These are phyloP conservation scores for Takakia lepidozioides DNA, from an alignment of 225 moss, liverwort and hornwort genomes.

Conservation along the genomic window DNA sequence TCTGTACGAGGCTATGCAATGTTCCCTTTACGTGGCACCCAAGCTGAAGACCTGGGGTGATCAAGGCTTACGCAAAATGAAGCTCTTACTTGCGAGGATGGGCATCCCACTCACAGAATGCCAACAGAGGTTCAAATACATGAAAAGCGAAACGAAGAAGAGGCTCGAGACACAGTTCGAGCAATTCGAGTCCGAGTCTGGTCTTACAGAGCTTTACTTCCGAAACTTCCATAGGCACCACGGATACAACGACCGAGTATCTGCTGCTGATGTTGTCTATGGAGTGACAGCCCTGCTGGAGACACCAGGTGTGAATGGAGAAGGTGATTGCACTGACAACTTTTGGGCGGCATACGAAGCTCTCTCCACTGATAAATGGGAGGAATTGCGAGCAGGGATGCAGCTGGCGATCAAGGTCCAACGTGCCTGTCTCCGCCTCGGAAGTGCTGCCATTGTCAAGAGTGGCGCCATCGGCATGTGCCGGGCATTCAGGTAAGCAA, in stretches of 20 bases:
- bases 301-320: constrained; percentile 25
- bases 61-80: constrained; percentile 54
- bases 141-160: constrained; percentile 80
- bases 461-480: constrained; percentile 73
- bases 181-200: constrained; percentile 49
- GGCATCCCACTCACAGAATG: constrained; percentile 65
- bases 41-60: constrained; percentile 94
- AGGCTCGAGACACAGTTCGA: constrained; percentile 63
- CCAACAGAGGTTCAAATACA: constrained; percentile 78
- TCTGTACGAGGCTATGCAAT: constrained; percentile 80
- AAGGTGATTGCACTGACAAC: constrained; percentile 50
- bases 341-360: constrained; percentile 72
- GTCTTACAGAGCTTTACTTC: constrained; percentile 71
- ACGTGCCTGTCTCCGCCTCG: constrained; percentile 65
- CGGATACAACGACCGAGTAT: constrained; percentile 76
- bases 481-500: constrained; percentile 58
- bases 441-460: constrained; percentile 71
- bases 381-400: constrained; percentile 65
- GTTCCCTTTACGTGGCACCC: constrained; percentile 77
- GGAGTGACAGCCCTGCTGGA: constrained; percentile 81
- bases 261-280: constrained; percentile 91
- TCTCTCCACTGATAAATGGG: constrained; percentile 57
- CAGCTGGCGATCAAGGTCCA: constrained; percentile 90
- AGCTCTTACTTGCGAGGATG: constrained; percentile 63
- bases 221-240: constrained; percentile 66